Conservation (phyloP, 2,329 filamentous ascomycete species). For the Exophiala viscosa region DNA sequence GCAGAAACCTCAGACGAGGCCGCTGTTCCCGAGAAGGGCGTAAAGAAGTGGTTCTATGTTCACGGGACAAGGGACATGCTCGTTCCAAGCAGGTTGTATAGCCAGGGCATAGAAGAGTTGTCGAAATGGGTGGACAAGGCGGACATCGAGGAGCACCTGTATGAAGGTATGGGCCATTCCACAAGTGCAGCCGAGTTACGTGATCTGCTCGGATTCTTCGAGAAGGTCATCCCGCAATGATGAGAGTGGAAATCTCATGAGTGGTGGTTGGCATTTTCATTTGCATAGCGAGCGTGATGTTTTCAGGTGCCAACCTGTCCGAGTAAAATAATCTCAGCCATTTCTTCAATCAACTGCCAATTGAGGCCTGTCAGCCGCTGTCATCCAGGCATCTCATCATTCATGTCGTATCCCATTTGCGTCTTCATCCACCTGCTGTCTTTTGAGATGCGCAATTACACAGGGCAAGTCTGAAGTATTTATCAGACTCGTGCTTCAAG, state of each 20-base stretch:
- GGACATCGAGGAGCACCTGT: constrained; percentile 38
- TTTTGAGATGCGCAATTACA: too few relatives aligned
- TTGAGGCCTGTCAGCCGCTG: too few relatives aligned
- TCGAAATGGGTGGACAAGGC: constrained; percentile 36
- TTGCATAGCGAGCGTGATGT: neutral
- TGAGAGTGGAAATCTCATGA: constrained; percentile 3
- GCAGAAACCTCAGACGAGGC: constrained; percentile 25
- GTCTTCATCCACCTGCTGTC: too few relatives aligned
- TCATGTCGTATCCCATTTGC: too few relatives aligned
- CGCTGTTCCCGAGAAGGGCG: constrained; percentile 27
- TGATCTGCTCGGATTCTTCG: constrained; percentile 39
- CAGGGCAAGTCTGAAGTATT: too few relatives aligned
- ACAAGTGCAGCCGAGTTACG: constrained; percentile 42
- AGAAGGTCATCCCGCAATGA: constrained; percentile 21
- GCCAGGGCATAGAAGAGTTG: constrained; percentile 39
- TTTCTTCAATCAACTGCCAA: too few relatives aligned
- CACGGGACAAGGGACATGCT: constrained; percentile 48
- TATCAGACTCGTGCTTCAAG: neutral
- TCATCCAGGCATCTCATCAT: too few relatives aligned
- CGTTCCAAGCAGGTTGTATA: constrained; percentile 45
- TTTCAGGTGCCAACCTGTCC: too few relatives aligned
- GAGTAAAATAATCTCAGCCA: too few relatives aligned
- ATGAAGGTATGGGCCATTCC: constrained; percentile 48
- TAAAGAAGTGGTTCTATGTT: constrained; percentile 45
- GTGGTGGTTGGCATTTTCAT: too few relatives aligned